Evolutionary conservation across 2,329 filamentous ascomycete genomes (phyloP).

Genomic region (Lachnellula occidentalis): DNA sequence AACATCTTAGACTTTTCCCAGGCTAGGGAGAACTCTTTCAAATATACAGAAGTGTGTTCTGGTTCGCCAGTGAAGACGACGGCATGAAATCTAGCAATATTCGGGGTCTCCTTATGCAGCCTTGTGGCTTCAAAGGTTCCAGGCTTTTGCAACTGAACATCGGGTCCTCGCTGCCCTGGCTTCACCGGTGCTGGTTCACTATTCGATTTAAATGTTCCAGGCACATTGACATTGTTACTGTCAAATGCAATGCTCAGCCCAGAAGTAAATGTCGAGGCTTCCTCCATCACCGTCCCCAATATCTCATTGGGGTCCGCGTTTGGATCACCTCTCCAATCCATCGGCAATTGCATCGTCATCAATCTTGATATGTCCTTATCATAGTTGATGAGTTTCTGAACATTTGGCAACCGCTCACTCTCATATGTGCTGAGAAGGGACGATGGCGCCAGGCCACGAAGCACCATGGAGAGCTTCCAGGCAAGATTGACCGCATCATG

Average conservation of each 20-base stretch:
- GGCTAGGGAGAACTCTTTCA: slow-evolving; percentile 17
- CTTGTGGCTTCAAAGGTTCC: slow-evolving; percentile 40
- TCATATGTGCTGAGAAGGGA: slow-evolving; percentile 48
- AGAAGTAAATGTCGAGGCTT: slow-evolving; percentile 56
- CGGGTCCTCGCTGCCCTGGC: slow-evolving; percentile 41
- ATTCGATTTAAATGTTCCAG: slow-evolving; percentile 20
- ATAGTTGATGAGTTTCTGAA: slow-evolving; percentile 36
- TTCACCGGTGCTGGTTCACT: slow-evolving; percentile 20
- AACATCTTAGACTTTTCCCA: slow-evolving; percentile 21
- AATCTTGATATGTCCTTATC: slow-evolving; percentile 36
- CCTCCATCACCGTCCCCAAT: slow-evolving; percentile 50
- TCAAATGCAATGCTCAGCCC: slow-evolving; percentile 54
- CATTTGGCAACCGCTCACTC: slow-evolving; percentile 41
- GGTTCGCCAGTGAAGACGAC: slow-evolving; percentile 37
- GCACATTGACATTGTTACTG: slow-evolving; percentile 40
- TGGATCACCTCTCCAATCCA: slow-evolving; percentile 37
- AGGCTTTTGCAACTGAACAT: slow-evolving; percentile 40
- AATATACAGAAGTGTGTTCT: slow-evolving; percentile 15
- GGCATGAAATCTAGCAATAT: slow-evolving; percentile 38
- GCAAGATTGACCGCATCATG: slow-evolving; percentile 58
- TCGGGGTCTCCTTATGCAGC: slow-evolving; percentile 40
- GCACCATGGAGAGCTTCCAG: slow-evolving; percentile 51
- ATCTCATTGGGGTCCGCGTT: slow-evolving; percentile 39
- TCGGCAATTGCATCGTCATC: slow-evolving; percentile 37
- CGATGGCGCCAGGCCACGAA: slow-evolving; percentile 39